Conservation (phyloP, 202 grass and related monocot genomes). For the Digitaria exilis region DNA sequence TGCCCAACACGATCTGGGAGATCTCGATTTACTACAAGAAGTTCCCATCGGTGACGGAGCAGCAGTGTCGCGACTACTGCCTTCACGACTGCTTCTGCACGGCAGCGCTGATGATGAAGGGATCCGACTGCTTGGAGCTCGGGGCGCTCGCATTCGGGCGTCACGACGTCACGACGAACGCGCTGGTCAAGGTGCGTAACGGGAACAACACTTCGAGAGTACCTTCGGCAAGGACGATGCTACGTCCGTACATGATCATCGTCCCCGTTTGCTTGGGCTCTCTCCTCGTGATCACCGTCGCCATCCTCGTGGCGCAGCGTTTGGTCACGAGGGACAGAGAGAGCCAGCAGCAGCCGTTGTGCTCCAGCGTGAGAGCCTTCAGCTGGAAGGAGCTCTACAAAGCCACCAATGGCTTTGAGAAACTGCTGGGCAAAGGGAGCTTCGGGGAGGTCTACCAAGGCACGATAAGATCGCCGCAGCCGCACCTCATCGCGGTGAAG, state of each 20-base stretch:
- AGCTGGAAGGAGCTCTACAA: slow-evolving; percentile 44
- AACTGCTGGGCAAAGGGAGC: slow-evolving; percentile 55
- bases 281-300: not conserved
- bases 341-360: too few relatives aligned
- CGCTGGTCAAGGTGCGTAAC: slow-evolving; percentile 39
- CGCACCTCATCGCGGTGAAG: slow-evolving; percentile 51
- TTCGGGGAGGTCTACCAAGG: slow-evolving; percentile 68
- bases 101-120: not conserved
- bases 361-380: slow-evolving; percentile 45
- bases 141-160: slow-evolving; percentile 1
- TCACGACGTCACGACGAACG: not conserved
- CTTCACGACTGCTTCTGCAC: slow-evolving; percentile 41
- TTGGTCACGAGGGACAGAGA: too few relatives aligned
- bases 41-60: not conserved
- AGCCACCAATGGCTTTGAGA: slow-evolving; percentile 53
- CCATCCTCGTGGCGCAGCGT: not conserved
- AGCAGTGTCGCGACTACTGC: slow-evolving; percentile 25
- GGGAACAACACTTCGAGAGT: too few relatives aligned
- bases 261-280: not conserved
- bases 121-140: not conserved
- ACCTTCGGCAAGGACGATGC: too few relatives aligned
- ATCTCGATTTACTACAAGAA: slow-evolving; percentile 28
- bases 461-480: not conserved
- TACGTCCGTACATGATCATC: not conserved
- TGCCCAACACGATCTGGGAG: slow-evolving; percentile 26